phyloP scores from a whole-genome alignment of 2,329 filamentous ascomycete genomes.

The Fusarium avenaceum region DNA sequence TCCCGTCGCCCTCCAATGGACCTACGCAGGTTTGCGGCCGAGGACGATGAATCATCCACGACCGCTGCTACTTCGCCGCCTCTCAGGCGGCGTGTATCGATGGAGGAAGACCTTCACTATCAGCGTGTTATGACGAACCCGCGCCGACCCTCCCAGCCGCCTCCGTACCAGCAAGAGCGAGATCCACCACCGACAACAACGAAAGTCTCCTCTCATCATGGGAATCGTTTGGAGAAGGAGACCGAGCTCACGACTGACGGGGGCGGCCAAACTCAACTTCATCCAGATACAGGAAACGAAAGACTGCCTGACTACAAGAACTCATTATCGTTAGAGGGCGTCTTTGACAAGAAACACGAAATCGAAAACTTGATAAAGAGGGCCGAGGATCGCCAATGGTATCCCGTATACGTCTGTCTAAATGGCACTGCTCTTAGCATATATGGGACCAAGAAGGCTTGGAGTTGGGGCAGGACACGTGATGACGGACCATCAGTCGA shows the following conservation, averaged over 20 bases:
- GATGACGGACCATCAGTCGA: constrained; percentile 65
- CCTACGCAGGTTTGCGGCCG: constrained; percentile 47
- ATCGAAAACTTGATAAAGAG: constrained; percentile 74
- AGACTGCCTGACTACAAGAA: constrained; percentile 69
- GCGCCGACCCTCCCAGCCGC: constrained; percentile 62
- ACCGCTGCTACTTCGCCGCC: constrained; percentile 54
- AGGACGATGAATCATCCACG: constrained; percentile 54
- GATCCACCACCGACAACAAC: constrained; percentile 32
- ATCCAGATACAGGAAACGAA: constrained; percentile 54
- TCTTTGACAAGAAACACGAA: constrained; percentile 75
- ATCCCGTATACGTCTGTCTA: constrained; percentile 72
- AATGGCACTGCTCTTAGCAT: constrained; percentile 77
- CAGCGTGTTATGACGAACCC: constrained; percentile 64
- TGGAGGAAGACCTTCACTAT: constrained; percentile 69
- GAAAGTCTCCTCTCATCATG: constrained; percentile 33
- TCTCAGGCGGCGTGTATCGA: constrained; percentile 63
- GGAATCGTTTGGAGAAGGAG: constrained; percentile 35
- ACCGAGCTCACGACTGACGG: constrained; percentile 39
- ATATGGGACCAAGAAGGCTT: constrained; percentile 72
- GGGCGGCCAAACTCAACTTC: constrained; percentile 35
- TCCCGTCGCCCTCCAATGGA: constrained; percentile 52
- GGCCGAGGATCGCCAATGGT: constrained; percentile 74
- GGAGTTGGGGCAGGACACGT: constrained; percentile 62
- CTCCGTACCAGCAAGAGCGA: constrained; percentile 58
- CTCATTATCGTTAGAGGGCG: constrained; percentile 67